Evolutionary conservation across 495 filamentous ascomycete genomes (phyloP).

Genomic region (Annulohypoxylon maeteangense): DNA sequence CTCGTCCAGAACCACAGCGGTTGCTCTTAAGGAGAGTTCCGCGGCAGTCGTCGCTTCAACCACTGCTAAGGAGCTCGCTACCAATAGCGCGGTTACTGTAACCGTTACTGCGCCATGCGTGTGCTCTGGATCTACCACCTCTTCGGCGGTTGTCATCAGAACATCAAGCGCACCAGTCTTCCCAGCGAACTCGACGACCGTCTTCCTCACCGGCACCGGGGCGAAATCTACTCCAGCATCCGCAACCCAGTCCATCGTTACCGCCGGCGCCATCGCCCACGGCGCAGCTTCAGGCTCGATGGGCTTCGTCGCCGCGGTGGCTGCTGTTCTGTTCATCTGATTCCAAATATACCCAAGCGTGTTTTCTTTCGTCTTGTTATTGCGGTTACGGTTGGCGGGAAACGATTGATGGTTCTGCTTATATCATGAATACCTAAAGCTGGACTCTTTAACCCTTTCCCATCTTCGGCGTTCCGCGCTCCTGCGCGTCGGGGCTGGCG

Average conservation of each 20-base stretch:
- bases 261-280: slow-evolving; percentile 48
- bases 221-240: slow-evolving; percentile 32
- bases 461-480: slow-evolving; percentile 4
- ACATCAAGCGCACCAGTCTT: slow-evolving; percentile 13
- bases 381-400: not conserved
- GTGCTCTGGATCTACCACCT: slow-evolving; percentile 14
- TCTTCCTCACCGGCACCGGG: slow-evolving; percentile 27
- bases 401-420: not conserved
- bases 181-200: slow-evolving; percentile 28
- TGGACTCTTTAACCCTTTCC: slow-evolving; percentile 5
- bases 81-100: slow-evolving; percentile 17
- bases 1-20: not conserved
- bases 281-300: slow-evolving; percentile 20
- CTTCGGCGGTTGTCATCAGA: slow-evolving; percentile 6
- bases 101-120: slow-evolving; percentile 41
- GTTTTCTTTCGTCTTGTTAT: not conserved
- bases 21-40: not conserved
- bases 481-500: slow-evolving; percentile 2
- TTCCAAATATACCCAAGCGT: not conserved
- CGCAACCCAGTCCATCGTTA: slow-evolving; percentile 40
- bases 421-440: not conserved
- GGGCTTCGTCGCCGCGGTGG: slow-evolving; percentile 21
- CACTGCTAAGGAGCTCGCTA: slow-evolving; percentile 7
- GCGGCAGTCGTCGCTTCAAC: not conserved
- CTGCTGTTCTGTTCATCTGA: slow-evolving; percentile 25